Evolutionary conservation across 129 eudicot species (phyloP), one percentile per base, ranked within the genome.

Genomic region (Pulicaria dysenterica): DNA sequence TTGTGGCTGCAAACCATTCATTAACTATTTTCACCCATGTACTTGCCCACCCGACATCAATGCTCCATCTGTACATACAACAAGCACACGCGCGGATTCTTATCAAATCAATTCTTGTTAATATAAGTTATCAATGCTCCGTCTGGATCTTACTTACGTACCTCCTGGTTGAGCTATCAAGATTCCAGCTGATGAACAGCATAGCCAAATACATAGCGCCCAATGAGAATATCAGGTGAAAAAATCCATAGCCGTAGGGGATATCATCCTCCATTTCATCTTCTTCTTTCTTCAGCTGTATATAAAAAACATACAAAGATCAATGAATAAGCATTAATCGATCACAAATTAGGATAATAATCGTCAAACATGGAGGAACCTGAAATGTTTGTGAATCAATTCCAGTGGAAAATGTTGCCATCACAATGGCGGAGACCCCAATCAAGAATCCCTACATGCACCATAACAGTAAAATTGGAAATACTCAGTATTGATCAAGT

Each of bases 171-270:
- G 89, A 83, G 81, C 85, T 85, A 38, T 87, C 86, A 14, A 87
- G 80, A 73, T 95, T 84, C 99, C 99, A 95, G 75, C 95, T 86
- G 86, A 95, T 83, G 76, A 95, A 82, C 49, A 95, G 73, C 99
- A 95, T 95, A 7, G 99, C 99, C 53, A 95, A 95, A 41, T 91
- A 95, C 99, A 95, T 95, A 45, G 97, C 94, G 43, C 99, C 99
- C 82, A 89, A 79, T 6, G 99, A 86, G 81, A 95, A 95, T 31
- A 95, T 61, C 63, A 95, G 74, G 77, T 91, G 99, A 79, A 95
- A 95, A 82, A 95, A 86, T 13, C 96, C 99, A 58, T 95, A 95
- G 11, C 70, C 63, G 58, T 94, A 94, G 3, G 99, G 99, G 31
- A 88, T 73, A 65, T 88, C 99, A 63, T 94, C 99, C 80, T 90